Conservation (phyloP, 2,329 filamentous ascomycete species). For the Westerdykella ornata region DNA sequence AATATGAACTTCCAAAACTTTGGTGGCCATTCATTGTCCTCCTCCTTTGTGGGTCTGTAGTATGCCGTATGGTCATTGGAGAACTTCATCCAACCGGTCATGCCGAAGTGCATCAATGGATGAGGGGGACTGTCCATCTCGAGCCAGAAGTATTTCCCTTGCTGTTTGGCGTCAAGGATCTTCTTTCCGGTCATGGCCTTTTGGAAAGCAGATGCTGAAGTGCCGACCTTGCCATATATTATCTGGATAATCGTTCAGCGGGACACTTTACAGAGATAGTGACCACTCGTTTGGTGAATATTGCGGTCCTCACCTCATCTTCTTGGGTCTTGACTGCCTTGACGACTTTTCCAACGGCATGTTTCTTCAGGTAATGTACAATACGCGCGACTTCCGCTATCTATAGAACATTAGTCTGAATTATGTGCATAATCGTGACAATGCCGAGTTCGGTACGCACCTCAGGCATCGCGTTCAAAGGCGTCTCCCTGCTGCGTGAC, state of each 20-base stretch:
- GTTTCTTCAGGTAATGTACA: constrained; percentile 74
- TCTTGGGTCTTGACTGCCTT: constrained; percentile 63
- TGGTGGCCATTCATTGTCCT: constrained; percentile 72
- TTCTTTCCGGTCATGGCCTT: constrained; percentile 68
- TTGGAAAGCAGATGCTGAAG: constrained; percentile 66
- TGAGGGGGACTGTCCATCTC: constrained; percentile 73
- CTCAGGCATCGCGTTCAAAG: constrained; percentile 29
- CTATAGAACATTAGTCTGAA: constrained; percentile 21
- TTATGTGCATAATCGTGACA: background rate
- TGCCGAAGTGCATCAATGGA: constrained; percentile 79
- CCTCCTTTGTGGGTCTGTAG: constrained; percentile 59
- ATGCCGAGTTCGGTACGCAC: constrained; percentile 12
- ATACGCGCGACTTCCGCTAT: constrained; percentile 65
- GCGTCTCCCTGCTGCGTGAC: no score
- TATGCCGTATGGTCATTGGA: constrained; percentile 70
- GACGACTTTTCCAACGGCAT: constrained; percentile 79
- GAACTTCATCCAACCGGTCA: constrained; percentile 77
- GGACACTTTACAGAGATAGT: background rate
- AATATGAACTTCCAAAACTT: constrained; percentile 83
- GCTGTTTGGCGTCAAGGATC: constrained; percentile 64
- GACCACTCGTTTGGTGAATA: background rate
- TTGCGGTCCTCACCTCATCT: constrained; percentile 47
- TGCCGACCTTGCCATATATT: constrained; percentile 87
- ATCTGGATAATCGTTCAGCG: constrained; percentile 40
- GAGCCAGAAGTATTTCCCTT: constrained; percentile 97